These are phyloP conservation scores for Backusella westeae DNA, from an alignment of 192 early-diverging fungal genomes.

Conservation along the genomic window DNA sequence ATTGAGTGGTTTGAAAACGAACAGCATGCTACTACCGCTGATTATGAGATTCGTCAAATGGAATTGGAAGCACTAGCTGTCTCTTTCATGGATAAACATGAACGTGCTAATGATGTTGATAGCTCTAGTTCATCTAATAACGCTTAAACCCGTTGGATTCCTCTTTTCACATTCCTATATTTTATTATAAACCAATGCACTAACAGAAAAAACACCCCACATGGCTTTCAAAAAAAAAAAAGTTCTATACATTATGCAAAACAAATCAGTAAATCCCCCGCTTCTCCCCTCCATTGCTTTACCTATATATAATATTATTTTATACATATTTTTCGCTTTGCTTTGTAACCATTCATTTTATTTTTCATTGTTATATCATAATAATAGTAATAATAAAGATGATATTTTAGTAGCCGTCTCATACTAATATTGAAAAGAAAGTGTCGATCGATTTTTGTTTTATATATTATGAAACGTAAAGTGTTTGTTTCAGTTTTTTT, in stretches of 20 bases:
- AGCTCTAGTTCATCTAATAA: background rate
- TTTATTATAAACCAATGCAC: background rate
- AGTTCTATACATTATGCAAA: background rate
- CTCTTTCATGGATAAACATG: background rate
- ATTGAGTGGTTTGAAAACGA: constrained; percentile 73
- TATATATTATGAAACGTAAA: background rate
- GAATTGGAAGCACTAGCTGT: background rate
- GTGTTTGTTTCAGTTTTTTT: background rate
- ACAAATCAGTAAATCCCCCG: background rate
- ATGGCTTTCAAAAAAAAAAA: background rate
- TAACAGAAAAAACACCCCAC: background rate
- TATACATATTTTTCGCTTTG: background rate
- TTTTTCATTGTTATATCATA: background rate
- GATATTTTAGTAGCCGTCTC: background rate
- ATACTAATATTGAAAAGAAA: background rate
- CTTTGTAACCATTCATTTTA: background rate
- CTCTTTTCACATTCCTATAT: no score
- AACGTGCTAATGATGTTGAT: background rate
- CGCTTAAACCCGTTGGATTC: no score
- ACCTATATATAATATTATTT: background rate
- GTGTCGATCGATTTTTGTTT: background rate
- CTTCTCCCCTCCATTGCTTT: background rate
- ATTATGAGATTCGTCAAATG: background rate
- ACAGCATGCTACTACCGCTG: background rate
- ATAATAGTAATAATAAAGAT: background rate